A percentile compares a stretch with the other conserved stretches of the same genome.
Evolutionary conservation across 2,329 filamentous ascomycete genomes (phyloP).

Genomic region (Cercospora berteroae): DNA sequence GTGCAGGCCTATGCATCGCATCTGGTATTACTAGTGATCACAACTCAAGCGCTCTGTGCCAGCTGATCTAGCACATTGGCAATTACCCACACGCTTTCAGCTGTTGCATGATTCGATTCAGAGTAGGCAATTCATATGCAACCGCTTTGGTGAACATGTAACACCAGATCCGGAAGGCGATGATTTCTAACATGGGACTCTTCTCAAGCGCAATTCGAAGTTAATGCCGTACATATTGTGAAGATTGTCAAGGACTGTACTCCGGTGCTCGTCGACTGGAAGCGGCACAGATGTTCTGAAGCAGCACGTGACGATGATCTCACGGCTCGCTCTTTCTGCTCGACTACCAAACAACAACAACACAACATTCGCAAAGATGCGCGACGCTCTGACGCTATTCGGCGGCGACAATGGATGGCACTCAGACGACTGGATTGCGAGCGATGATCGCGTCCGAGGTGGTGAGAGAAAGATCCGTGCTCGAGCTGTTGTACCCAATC

Average conservation of each 20-base stretch:
- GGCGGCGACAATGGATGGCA: constrained; percentile 52
- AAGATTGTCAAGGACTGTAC: not conserved
- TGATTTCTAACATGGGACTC: not conserved
- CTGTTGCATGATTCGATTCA: not conserved
- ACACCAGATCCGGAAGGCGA: not conserved
- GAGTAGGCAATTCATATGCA: not conserved
- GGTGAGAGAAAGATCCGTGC: constrained; percentile 46
- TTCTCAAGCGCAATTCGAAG: not conserved
- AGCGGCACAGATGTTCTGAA: not conserved
- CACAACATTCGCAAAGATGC: not conserved
- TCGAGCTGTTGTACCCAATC: not conserved
- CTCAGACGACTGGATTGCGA: constrained; percentile 62
- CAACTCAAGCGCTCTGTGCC: not conserved
- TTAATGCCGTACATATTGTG: not conserved
- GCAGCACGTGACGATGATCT: not conserved
- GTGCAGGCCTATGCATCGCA: not conserved
- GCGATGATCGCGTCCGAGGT: constrained; percentile 75
- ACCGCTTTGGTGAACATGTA: not conserved
- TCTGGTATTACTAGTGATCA: not conserved
- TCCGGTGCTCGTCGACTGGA: not conserved
- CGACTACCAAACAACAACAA: not conserved
- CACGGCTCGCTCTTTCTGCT: not conserved
- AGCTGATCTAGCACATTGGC: not conserved
- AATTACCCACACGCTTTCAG: not conserved
- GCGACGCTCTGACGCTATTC: not conserved